Percentiles rank a stretch among this genome's conserved stretches.
Evolutionary conservation across 2,329 filamentous ascomycete genomes (phyloP).

Genomic region (Fusarium luffae): DNA sequence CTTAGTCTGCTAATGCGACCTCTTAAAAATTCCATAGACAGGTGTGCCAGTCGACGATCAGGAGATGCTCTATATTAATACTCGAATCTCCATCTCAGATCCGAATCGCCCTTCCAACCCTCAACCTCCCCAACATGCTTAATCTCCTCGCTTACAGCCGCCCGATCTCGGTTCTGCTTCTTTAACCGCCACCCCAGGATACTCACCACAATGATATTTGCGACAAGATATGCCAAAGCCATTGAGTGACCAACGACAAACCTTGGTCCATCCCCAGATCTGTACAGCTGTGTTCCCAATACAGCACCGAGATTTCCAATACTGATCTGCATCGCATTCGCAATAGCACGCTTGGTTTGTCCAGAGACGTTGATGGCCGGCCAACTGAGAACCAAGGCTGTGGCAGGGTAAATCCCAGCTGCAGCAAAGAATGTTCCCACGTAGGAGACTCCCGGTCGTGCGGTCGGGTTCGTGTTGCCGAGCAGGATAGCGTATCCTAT

Average conservation of each 20-base stretch:
- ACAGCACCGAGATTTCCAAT: conserved; percentile 77
- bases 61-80: conserved; percentile 43
- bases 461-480: conserved; percentile 57
- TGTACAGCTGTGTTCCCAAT: conserved; percentile 76
- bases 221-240: conserved; percentile 71
- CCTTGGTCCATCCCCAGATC: conserved; percentile 66
- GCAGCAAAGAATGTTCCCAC: conserved; percentile 71
- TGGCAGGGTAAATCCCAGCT: conserved; percentile 74
- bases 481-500: conserved; percentile 73
- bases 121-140: conserved; percentile 61
- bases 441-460: conserved; percentile 67
- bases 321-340: conserved; percentile 77
- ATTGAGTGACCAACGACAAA: conserved; percentile 75
- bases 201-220: conserved; percentile 65
- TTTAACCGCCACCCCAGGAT: conserved; percentile 65
- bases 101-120: conserved; percentile 71
- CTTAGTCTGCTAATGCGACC: no score
- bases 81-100: conserved; percentile 74
- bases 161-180: conserved; percentile 67
- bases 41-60: no score
- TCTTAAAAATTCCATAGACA: no score
- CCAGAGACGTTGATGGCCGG: conserved; percentile 77
- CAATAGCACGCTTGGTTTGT: conserved; percentile 75
- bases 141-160: conserved; percentile 55
- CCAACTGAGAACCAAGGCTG: conserved; percentile 73